A percentile compares a stretch with the other conserved stretches of the same genome.
Evolutionary conservation across 2,329 filamentous ascomycete species (phyloP).

Genomic region (Simplicillium aogashimaense): DNA sequence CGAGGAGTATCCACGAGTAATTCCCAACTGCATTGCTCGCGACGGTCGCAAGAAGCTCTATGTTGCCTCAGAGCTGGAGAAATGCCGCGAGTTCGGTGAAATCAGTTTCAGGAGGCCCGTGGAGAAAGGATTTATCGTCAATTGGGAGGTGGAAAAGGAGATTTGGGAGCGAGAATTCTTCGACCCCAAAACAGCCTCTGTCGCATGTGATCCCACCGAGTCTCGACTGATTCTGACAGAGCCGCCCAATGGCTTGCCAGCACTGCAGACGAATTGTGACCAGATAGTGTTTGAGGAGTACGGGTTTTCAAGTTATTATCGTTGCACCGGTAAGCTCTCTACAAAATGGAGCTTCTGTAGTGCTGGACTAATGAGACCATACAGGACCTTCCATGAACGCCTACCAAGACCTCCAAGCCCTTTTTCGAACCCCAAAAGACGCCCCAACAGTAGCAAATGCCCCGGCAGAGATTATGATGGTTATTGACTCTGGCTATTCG

Average conservation of each 20-base stretch:
- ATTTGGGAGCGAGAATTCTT: slow-evolving; percentile 92
- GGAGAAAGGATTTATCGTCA: slow-evolving; percentile 90
- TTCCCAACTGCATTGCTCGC: slow-evolving; percentile 84
- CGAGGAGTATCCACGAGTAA: slow-evolving; percentile 46
- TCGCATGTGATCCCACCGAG: slow-evolving; percentile 64
- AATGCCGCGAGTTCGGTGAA: slow-evolving; percentile 83
- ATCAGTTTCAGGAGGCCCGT: slow-evolving; percentile 79
- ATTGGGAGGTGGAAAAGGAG: slow-evolving; percentile 92
- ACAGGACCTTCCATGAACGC: slow-evolving; percentile 67
- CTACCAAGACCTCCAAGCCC: slow-evolving; percentile 65
- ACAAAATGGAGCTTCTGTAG: not conserved
- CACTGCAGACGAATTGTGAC: slow-evolving; percentile 81
- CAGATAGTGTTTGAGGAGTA: slow-evolving; percentile 98
- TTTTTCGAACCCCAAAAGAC: slow-evolving; percentile 53
- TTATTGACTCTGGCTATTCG: slow-evolving; percentile 88
- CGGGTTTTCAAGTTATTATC: slow-evolving; percentile 78
- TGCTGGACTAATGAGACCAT: no score
- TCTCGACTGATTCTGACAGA: slow-evolving; percentile 82
- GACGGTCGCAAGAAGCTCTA: slow-evolving; percentile 72
- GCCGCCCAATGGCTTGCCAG: slow-evolving; percentile 71
- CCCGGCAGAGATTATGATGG: slow-evolving; percentile 72
- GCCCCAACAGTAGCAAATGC: slow-evolving; percentile 26
- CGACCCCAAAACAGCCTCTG: slow-evolving; percentile 48
- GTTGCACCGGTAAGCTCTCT: slow-evolving; percentile 51
- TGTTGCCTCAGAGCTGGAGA: slow-evolving; percentile 66